Evolutionary conservation across 352 stramenopile species (phyloP), one percentile per base, ranked within the genome.

Genomic region (Thalassiosira pacifica): DNA sequence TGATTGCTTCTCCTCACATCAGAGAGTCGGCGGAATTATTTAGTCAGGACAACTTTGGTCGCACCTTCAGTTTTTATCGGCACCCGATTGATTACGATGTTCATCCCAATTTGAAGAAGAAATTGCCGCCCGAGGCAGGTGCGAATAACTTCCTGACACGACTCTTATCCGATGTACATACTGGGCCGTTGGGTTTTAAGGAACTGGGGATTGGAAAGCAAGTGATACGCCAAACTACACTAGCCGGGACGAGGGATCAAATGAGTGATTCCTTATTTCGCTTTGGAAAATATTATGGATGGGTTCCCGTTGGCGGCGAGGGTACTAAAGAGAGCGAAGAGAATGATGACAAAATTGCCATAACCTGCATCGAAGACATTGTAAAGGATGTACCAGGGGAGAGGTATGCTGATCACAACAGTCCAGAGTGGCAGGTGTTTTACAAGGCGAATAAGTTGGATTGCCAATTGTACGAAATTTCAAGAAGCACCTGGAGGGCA

Each of bases 31-130:
- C 78, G 2, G 80, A 88, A 55, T 45, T 90, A 45, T 90, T 90
- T 55, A 81, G 42, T 19, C 74, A 81, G 40, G 76, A 90, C 32
- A 70, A 90, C 63, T 81, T 83, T 74, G 85, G 85, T 10, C n/a
- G 85, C 3, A 82, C 74, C 55, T 83, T 88, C 57, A 70, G 42
- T 27, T 83, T 90, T 57, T 90, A 88, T 45, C 53, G 85, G 64
- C 85, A 90, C 70, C 85, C 85, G 19, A 74, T 88, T 32, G 85
- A 90, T 75, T 90, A 90, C 61, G 81, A 90, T 55, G 22, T 90
- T 0, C 80, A 88, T 52, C 80, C 79, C 0, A 48, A 76, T 29
- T 63, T 89, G 19, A 78, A 78, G 31, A 53, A 81, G 8, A 76
- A 83, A 42, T 16, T 84, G 34, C 74, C 84, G 18, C 78, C 74